A percentile compares a stretch with the other conserved stretches of the same genome.
These are phyloP conservation scores for Angomonas deanei DNA, from an alignment of 208 protist genomes.

Conservation along the genomic window DNA sequence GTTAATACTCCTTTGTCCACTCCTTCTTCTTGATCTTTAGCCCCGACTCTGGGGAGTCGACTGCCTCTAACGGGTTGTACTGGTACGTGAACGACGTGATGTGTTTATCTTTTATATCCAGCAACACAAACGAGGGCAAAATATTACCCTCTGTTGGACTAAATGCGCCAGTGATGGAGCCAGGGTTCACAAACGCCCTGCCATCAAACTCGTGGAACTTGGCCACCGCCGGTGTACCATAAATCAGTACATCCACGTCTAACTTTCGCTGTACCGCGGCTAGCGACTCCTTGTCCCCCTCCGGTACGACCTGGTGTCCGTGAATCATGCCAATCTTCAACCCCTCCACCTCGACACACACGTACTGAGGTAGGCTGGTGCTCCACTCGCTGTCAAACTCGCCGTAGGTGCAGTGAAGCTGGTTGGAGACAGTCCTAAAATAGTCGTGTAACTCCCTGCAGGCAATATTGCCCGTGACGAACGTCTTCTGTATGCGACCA, in stretches of 20 bases:
- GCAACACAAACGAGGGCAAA: constrained; percentile 94
- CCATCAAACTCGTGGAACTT: constrained; percentile 92
- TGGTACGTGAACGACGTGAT: constrained; percentile 74
- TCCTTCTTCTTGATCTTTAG: constrained; percentile 71
- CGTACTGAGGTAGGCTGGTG: constrained; percentile 78
- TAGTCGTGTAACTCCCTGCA: constrained; percentile 94
- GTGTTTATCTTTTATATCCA: constrained; percentile 92
- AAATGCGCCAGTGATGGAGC: constrained; percentile 97
- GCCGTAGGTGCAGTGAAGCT: constrained; percentile 96
- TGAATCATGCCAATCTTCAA: constrained; percentile 97
- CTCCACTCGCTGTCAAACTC: constrained; percentile 91
- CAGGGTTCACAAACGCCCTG: constrained; percentile 98
- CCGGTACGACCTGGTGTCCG: constrained; percentile 96
- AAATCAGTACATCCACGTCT: constrained; percentile 97
- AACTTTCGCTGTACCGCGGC: constrained; percentile 94
- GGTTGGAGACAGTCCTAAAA: constrained; percentile 89
- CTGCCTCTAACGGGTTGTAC: constrained; percentile 22
- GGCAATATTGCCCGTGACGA: constrained; percentile 98
- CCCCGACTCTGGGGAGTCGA: constrained; percentile 8
- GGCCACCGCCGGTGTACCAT: constrained; percentile 92
- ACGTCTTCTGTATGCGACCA: constrained; percentile 95
- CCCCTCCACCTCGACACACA: constrained; percentile 94
- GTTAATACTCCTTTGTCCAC: constrained; percentile 51
- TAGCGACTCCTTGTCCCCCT: constrained; percentile 93
- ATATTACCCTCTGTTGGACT: constrained; percentile 52